Conservation (phyloP, 2,329 filamentous ascomycete species). For the Coniella lustricola region DNA sequence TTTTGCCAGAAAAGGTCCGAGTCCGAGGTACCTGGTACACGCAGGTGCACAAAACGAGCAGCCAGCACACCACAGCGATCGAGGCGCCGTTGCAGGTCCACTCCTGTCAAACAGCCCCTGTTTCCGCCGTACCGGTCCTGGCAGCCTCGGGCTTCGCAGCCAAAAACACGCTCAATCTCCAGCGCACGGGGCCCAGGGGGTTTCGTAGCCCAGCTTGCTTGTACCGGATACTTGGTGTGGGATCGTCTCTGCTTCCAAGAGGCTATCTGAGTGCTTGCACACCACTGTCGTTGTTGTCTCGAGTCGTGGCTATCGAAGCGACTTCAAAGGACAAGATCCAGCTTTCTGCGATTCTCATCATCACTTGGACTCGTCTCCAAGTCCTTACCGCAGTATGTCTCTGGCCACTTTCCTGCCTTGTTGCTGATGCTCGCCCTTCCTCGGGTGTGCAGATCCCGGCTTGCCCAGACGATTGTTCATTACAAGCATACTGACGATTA, state of each 20-base stretch:
- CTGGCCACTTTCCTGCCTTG: background rate
- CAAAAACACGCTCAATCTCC: constrained; percentile 6
- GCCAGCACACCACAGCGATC: background rate
- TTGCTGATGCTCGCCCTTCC: too few relatives aligned
- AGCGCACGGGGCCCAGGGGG: constrained; percentile 5
- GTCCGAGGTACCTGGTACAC: background rate
- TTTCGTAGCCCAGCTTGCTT: background rate
- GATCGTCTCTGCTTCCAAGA: too few relatives aligned
- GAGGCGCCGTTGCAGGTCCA: constrained; percentile 5
- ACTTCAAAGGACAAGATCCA: too few relatives aligned
- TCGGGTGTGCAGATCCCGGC: too few relatives aligned
- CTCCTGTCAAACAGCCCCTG: constrained; percentile 9
- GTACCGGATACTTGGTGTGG: constrained; percentile 2
- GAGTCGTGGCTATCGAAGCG: too few relatives aligned
- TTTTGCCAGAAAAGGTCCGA: background rate
- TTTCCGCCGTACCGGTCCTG: constrained; percentile 4
- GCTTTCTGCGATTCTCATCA: too few relatives aligned
- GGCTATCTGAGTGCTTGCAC: too few relatives aligned
- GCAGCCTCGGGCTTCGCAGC: constrained; percentile 4
- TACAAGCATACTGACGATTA: background rate
- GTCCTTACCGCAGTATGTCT: too few relatives aligned
- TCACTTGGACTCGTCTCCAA: too few relatives aligned
- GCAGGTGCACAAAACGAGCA: background rate
- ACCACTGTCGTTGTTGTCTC: too few relatives aligned
- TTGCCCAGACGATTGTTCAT: background rate